Conservation (phyloP, 257 asterid species). For the Solanum paucissectum region DNA sequence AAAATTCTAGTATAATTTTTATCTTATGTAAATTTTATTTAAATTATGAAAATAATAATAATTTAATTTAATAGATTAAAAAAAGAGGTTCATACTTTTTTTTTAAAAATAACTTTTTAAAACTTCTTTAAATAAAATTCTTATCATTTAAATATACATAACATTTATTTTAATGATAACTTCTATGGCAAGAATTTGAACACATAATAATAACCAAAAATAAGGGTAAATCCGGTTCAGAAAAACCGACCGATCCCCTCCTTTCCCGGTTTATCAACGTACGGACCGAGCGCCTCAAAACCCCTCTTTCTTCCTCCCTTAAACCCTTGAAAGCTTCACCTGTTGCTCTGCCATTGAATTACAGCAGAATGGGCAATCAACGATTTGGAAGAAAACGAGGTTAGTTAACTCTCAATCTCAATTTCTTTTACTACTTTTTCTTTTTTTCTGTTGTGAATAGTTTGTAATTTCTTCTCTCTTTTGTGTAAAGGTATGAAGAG, state of each 20-base stretch:
- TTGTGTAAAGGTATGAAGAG: conserved; percentile 4
- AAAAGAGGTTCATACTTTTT: no score
- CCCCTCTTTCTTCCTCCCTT: not conserved
- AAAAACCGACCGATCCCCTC: not conserved
- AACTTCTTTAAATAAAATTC: no score
- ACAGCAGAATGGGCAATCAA: not conserved
- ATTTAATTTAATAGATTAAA: no score
- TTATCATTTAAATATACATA: no score
- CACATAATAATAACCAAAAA: no score
- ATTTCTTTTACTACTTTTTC: not conserved
- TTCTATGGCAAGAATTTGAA: not conserved
- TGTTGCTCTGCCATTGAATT: not conserved
- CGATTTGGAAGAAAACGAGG: conserved; percentile 5
- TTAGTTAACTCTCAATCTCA: not conserved
- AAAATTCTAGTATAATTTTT: no score
- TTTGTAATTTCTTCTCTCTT: not conserved
- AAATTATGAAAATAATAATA: no score
- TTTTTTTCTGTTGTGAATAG: not conserved
- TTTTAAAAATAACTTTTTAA: no score
- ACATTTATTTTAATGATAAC: not conserved
- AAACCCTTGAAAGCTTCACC: not conserved
- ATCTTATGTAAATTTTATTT: no score
- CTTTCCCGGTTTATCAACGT: not conserved
- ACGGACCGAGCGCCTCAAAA: not conserved
- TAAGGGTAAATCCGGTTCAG: not conserved